These are phyloP conservation scores for Phytophthora cactorum DNA, from an alignment of 352 stramenopile species.

Conservation along the genomic window DNA sequence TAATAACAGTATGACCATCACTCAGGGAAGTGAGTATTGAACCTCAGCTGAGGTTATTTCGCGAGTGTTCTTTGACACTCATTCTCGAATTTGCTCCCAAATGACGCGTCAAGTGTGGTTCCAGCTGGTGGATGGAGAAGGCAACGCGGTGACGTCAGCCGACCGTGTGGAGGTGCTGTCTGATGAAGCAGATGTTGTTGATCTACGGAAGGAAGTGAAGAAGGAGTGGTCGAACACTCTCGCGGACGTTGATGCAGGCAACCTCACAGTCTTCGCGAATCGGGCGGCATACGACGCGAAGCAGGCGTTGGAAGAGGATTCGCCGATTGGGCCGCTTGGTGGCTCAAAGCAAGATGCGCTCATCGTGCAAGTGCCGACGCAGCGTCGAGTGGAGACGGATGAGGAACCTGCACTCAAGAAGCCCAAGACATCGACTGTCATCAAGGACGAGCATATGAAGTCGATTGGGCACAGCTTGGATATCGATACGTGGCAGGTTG, in stretches of 20 bases:
- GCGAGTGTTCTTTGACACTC: neutral
- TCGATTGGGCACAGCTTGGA: slow-evolving; percentile 19
- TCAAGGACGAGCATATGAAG: slow-evolving; percentile 16
- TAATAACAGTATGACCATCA: neutral
- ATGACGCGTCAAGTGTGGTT: slow-evolving; percentile 3
- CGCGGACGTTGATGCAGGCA: too few species aligned
- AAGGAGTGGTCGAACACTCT: too few species aligned
- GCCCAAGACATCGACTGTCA: slow-evolving; percentile 18
- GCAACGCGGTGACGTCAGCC: neutral
- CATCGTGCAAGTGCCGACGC: neutral
- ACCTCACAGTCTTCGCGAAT: neutral
- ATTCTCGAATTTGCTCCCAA: neutral
- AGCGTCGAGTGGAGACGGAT: slow-evolving; percentile 2
- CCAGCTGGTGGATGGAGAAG: slow-evolving; percentile 5
- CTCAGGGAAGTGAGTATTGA: neutral
- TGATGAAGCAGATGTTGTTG: too few species aligned
- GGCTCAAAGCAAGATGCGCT: neutral
- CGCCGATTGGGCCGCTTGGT: slow-evolving; percentile 1
- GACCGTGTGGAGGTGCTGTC: neutral
- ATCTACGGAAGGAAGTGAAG: too few species aligned
- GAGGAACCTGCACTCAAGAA: slow-evolving; percentile 27
- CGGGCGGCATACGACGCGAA: neutral
- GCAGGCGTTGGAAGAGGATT: slow-evolving; percentile 1
- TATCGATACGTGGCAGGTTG: slow-evolving; percentile 30
- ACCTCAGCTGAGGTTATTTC: neutral